Evolutionary conservation across 129 eudicot species (phyloP).

Genomic region (Mikania micrantha): DNA sequence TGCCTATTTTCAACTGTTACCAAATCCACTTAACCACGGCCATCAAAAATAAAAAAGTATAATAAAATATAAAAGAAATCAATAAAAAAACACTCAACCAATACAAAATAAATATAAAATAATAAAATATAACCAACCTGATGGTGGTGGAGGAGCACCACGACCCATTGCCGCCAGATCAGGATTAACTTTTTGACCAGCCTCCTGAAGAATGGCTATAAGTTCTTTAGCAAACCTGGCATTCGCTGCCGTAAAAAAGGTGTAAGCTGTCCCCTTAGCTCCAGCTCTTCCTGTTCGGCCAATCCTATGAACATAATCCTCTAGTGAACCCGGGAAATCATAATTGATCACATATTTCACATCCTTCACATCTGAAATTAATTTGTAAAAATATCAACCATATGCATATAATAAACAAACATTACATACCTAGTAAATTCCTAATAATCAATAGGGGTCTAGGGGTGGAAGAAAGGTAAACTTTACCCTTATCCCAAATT

Average conservation of each 20-base stretch:
- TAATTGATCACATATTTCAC: constrained; percentile 88
- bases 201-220: constrained; percentile 81
- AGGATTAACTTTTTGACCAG: constrained; percentile 91
- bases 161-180: constrained; percentile 94
- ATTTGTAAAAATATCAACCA: constrained; percentile 13
- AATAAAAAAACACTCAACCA: no score
- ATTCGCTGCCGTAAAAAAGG: constrained; percentile 94
- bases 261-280: constrained; percentile 93
- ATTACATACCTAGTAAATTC: no score
- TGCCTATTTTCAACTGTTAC: background rate
- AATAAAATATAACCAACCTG: constrained; percentile 42
- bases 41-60: no score
- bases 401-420: background rate
- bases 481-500: no score
- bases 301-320: constrained; percentile 95
- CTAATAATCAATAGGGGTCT: no score
- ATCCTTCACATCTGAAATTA: constrained; percentile 84
- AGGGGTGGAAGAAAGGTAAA: no score
- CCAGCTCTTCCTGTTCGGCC: constrained; percentile 98
- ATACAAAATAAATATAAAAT: background rate
- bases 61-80: no score
- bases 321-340: constrained; percentile 92
- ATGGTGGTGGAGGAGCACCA: constrained; percentile 87
- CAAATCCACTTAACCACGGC: background rate
- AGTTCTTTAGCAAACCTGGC: constrained; percentile 97